Evolutionary conservation across 768 basidiomycete species (phyloP), one percentile per base, ranked within the genome.

Genomic region (Suillus weaverae): DNA sequence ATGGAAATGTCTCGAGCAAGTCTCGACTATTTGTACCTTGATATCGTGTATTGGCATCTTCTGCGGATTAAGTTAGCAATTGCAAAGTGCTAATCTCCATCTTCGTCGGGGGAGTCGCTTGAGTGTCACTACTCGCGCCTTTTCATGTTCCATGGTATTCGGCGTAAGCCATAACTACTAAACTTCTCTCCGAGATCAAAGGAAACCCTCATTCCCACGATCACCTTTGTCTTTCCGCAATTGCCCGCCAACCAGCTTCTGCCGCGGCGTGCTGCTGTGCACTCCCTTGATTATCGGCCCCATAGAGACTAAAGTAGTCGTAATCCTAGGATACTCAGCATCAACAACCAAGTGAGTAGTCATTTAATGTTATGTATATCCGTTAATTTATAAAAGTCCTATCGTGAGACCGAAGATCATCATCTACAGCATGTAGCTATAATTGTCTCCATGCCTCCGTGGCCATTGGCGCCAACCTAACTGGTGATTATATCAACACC

Each of bases 101-200:
- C 63, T 44, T 73, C 44, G 64, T 72, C 71, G 67, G 62, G 30
- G 39, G 44, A 53, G 41, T 30, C 10, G 26, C 20, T 62, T 33
- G 61, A 51, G 26, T 46, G 51, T 32, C 39, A 62, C 13, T 46
- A 53, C 35, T 38, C 3, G 53, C 33, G 16, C 35, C 13, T 64
- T 61, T 48, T 71, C 62, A 2, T 16, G 57, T 64, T 61, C 63
- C 36, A 65, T 62, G 22, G 20, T 71, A 26, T 65, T 72, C 71
- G 70, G 71, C 56, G 48, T 26, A 33, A 51, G 53, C 48, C 39
- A 64, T 33, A 50, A 38, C 57, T 14, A 46, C 50, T 50, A 16
- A 32, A 32, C 51, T 67, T 64, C 57, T 63, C 50, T 70, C 65
- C 71, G 72, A 71, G 71, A 65, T 62, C 66, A 69, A 64, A 69